Evolutionary conservation across 805 yeast genomes (phyloP).

Genomic region (Metschnikowia corniflorae): DNA sequence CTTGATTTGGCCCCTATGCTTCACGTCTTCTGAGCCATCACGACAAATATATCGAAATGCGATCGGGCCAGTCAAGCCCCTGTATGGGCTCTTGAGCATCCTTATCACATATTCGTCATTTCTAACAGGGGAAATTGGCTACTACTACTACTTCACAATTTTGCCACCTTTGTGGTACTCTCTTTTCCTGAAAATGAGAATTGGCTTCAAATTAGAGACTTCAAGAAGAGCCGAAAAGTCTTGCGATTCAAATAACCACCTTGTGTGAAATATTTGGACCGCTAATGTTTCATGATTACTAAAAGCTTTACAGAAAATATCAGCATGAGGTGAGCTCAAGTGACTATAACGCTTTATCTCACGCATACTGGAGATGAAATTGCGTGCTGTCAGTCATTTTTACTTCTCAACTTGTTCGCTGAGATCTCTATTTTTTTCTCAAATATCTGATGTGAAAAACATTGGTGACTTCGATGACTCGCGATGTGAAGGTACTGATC

Average conservation of each 20-base stretch:
- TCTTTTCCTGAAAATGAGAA: constrained; percentile 27
- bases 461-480: too few relatives aligned
- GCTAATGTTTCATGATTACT: constrained; percentile 36
- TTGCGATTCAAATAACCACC: constrained; percentile 29
- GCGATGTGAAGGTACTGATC: too few relatives aligned
- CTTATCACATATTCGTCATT: constrained; percentile 41
- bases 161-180: constrained; percentile 36
- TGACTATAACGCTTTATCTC: too few relatives aligned
- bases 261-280: constrained; percentile 40
- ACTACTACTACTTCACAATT: constrained; percentile 39
- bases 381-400: too few relatives aligned
- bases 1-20: constrained; percentile 38
- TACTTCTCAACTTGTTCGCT: too few relatives aligned
- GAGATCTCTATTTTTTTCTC: too few relatives aligned
- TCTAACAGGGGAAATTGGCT: constrained; percentile 40
- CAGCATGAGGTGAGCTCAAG: too few relatives aligned
- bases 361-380: too few relatives aligned
- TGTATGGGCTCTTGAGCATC: constrained; percentile 26
- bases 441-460: too few relatives aligned
- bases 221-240: constrained; percentile 26
- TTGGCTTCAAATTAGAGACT: constrained; percentile 28
- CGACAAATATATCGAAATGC: constrained; percentile 23
- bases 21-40: constrained; percentile 36
- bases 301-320: constrained; percentile 31
- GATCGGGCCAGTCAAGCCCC: constrained; percentile 9